These are phyloP conservation scores for Acanthamoeba lugdunensis DNA, from an alignment of 208 protist species.

Conservation along the genomic window DNA sequence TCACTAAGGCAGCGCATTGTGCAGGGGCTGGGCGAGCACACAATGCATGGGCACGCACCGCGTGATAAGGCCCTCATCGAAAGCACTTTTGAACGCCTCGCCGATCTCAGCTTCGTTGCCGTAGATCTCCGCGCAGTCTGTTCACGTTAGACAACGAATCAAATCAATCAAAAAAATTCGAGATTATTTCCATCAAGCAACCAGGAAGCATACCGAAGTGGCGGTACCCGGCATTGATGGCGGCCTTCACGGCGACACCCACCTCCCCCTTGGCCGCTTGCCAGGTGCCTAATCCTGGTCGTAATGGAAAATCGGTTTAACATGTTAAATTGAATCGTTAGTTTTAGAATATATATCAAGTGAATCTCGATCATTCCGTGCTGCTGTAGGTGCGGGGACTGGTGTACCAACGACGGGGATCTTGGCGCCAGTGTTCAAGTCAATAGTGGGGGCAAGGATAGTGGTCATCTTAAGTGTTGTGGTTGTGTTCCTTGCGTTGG, in stretches of 20 bases:
- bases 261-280: not conserved
- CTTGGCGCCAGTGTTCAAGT: slow-evolving; percentile 31
- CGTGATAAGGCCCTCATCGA: slow-evolving; percentile 51
- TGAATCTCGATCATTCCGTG: too few relatives aligned
- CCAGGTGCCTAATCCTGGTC: slow-evolving; percentile 55
- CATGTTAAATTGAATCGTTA: too few relatives aligned
- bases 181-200: too few relatives aligned
- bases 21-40: too few relatives aligned
- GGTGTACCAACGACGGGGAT: slow-evolving; percentile 31
- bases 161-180: too few relatives aligned
- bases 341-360: too few relatives aligned
- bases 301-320: too few relatives aligned
- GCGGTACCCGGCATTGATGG: slow-evolving; percentile 45
- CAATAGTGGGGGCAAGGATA: not conserved
- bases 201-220: too few relatives aligned
- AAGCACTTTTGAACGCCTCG: slow-evolving; percentile 12
- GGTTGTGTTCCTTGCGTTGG: not conserved
- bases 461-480: not conserved
- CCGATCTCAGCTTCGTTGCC: slow-evolving; percentile 65
- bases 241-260: not conserved
- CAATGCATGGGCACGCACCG: too few relatives aligned
- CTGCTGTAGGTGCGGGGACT: too few relatives aligned
- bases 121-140: slow-evolving; percentile 61
- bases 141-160: too few relatives aligned
- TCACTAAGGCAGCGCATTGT: too few relatives aligned